A percentile compares a stretch with the other conserved stretches of the same genome.
These are phyloP conservation scores for Nephelium lappaceum DNA, from an alignment of 345 rosid species.

Conservation along the genomic window DNA sequence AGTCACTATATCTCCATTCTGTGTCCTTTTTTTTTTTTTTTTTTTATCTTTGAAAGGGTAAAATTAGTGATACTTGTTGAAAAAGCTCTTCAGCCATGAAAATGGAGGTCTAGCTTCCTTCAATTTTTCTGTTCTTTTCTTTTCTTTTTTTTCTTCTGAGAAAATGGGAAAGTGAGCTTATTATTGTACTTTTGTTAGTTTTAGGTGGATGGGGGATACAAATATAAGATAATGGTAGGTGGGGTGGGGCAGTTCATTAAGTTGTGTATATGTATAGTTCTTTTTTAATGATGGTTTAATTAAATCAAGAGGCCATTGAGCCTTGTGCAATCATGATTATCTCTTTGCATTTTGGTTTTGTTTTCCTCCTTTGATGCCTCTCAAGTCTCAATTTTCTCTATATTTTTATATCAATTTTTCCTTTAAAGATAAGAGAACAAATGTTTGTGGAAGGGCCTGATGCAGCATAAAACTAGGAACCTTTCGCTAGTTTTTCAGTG, in stretches of 20 bases:
- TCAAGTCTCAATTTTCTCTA: too few species aligned
- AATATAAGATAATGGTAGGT: constrained; percentile 34
- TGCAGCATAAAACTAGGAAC: too few species aligned
- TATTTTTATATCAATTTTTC: background rate
- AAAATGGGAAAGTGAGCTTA: constrained; percentile 37
- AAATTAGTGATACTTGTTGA: constrained; percentile 32
- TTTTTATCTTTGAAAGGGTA: constrained; percentile 9
- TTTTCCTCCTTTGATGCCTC: too few species aligned
- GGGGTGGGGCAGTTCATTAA: constrained; percentile 38
- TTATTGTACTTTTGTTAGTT: constrained; percentile 34
- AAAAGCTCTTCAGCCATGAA: constrained; percentile 29
- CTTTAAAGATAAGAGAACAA: background rate
- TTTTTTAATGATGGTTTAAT: constrained; percentile 31
- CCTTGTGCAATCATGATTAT: constrained; percentile 40
- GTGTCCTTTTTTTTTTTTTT: too few species aligned
- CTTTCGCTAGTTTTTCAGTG: background rate
- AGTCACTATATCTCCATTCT: constrained; percentile 2
- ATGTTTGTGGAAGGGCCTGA: too few species aligned
- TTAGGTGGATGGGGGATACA: constrained; percentile 46
- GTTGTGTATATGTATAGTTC: constrained; percentile 53
- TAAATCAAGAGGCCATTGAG: constrained; percentile 30
- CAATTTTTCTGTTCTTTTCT: constrained; percentile 5
- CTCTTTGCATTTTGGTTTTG: constrained; percentile 17
- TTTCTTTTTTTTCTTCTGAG: constrained; percentile 1
- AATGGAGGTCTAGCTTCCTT: constrained; percentile 30